A percentile compares a stretch with the other conserved stretches of the same genome.
These are phyloP conservation scores for Colletotrichum somersetense DNA, from an alignment of 2,329 filamentous ascomycete genomes.

Conservation along the genomic window DNA sequence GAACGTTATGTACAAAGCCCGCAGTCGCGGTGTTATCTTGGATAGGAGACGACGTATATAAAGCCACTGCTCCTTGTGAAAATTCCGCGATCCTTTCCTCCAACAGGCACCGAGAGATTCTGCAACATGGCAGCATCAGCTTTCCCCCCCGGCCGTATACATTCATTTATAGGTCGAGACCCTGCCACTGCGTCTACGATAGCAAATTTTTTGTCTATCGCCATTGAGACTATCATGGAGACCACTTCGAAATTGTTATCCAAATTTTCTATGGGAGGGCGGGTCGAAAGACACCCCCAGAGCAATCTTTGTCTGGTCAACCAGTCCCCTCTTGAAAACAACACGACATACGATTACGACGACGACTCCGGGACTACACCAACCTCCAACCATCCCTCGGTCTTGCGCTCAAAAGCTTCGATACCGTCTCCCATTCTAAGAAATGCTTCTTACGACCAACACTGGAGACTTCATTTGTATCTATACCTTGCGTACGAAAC, in stretches of 20 bases:
- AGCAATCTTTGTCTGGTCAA: too few relatives aligned
- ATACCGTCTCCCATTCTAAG: not conserved
- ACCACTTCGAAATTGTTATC: not conserved
- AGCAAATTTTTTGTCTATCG: fast-evolving
- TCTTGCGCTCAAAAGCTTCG: not conserved
- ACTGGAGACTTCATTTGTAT: not conserved
- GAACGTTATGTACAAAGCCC: not conserved
- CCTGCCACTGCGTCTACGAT: not conserved
- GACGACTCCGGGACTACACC: not conserved
- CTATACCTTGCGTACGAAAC: not conserved
- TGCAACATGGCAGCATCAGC: not conserved
- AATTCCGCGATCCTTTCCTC: not conserved
- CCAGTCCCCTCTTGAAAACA: not conserved
- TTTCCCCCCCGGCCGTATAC: not conserved
- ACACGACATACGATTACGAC: not conserved
- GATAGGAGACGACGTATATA: not conserved
- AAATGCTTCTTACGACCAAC: not conserved
- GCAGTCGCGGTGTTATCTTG: not conserved
- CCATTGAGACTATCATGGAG: fast-evolving
- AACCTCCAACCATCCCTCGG: not conserved
- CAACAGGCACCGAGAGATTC: not conserved
- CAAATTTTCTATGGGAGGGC: not conserved
- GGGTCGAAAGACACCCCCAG: too few relatives aligned
- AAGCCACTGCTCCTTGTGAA: not conserved
- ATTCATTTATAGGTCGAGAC: not conserved